Conservation (phyloP, 163 green algal species). For the Prototheca wickerhamii region DNA sequence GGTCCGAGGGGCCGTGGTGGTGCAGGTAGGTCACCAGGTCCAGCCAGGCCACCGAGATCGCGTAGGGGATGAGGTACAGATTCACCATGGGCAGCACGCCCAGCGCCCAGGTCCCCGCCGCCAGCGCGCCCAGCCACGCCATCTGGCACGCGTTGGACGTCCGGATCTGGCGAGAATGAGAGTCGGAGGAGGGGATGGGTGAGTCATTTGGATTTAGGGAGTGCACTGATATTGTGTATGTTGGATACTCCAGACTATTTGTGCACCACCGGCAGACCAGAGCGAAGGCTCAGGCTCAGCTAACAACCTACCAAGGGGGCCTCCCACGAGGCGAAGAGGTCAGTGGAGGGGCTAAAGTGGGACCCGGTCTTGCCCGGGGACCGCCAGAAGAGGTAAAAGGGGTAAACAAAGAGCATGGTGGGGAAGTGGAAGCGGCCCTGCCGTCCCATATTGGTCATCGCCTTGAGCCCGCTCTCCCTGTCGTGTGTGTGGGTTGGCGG, state of each 20-base stretch:
- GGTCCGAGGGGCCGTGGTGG: conserved; percentile 76
- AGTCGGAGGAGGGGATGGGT: no score
- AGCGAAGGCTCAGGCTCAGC: neutral
- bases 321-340: conserved; percentile 72
- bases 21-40: conserved; percentile 96
- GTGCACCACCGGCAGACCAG: neutral
- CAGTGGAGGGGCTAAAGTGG: conserved; percentile 83
- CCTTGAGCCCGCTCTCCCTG: conserved; percentile 7
- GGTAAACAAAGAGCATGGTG: conserved; percentile 79
- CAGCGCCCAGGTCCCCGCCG: conserved; percentile 56
- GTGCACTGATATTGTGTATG: neutral
- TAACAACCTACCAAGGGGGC: conserved; percentile 36
- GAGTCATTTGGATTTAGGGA: no score
- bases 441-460: conserved; percentile 17
- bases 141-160: conserved; percentile 78
- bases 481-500: neutral
- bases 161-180: conserved; percentile 38
- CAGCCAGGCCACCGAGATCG: conserved; percentile 88
- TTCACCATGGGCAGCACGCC: conserved; percentile 74
- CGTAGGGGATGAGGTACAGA: conserved; percentile 88
- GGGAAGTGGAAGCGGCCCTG: conserved; percentile 72
- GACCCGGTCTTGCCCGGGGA: conserved; percentile 78
- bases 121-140: conserved; percentile 74
- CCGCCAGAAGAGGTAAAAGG: conserved; percentile 69
- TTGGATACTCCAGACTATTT: no score